Evolutionary conservation across 2,329 filamentous ascomycete genomes (phyloP).

Genomic region (Alternaria triticimaculans): DNA sequence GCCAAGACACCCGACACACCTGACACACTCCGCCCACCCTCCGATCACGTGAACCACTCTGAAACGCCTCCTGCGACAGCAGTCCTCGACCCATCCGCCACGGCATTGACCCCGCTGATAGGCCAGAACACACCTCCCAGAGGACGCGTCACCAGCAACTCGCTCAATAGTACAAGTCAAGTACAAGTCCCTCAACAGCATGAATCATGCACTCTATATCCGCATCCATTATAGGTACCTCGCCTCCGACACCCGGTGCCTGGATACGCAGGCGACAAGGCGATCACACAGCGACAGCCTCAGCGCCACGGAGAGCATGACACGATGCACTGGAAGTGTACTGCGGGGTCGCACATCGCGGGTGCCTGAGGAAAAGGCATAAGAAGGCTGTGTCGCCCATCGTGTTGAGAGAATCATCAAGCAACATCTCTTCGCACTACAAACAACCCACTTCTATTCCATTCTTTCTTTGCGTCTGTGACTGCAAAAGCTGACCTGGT

Average conservation of each 20-base stretch:
- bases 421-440: background rate
- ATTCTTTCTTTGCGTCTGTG: slow-evolving; percentile 35
- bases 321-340: background rate
- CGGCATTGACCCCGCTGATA: background rate
- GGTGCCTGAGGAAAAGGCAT: background rate
- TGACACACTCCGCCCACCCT: slow-evolving; percentile 6
- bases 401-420: background rate
- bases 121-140: background rate
- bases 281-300: slow-evolving; percentile 23
- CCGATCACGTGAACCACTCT: background rate
- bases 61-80: slow-evolving; percentile 8
- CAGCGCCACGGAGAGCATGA: background rate
- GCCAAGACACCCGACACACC: slow-evolving; percentile 4
- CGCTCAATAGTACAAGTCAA: background rate
- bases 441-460: slow-evolving; percentile 7
- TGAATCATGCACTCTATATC: slow-evolving; percentile 1
- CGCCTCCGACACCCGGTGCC: background rate
- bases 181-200: background rate
- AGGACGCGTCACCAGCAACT: background rate
- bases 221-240: background rate
- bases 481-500: slow-evolving; percentile 38
- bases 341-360: background rate
- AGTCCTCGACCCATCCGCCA: background rate
- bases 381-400: background rate
- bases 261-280: background rate